Evolutionary conservation across 306 rosid species (phyloP).

Genomic region (Begonia fuchsioides): DNA sequence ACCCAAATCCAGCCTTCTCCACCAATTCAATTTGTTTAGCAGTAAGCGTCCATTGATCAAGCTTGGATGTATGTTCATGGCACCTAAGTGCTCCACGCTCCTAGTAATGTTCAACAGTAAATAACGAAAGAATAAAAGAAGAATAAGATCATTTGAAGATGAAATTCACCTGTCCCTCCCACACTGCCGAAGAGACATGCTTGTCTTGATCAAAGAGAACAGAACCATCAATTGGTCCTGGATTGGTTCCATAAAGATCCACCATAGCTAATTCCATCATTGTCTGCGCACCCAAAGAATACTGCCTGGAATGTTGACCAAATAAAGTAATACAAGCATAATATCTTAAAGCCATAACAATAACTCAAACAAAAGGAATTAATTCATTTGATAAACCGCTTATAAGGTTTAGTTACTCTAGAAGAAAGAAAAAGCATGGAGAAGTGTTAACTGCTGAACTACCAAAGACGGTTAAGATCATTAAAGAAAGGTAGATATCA

Average conservation of each 20-base stretch:
- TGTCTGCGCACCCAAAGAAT: neutral
- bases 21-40: slow-evolving; percentile 64
- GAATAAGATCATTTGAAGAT: slow-evolving; percentile 6
- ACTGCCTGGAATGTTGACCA: no score
- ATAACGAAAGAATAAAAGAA: slow-evolving; percentile 1
- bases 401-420: no score
- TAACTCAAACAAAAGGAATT: no score
- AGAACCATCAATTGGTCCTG: slow-evolving; percentile 85
- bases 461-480: no score
- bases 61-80: slow-evolving; percentile 95
- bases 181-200: slow-evolving; percentile 90
- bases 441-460: no score
- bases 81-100: slow-evolving; percentile 99
- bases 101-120: slow-evolving; percentile 16
- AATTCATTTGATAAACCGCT: no score
- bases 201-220: slow-evolving; percentile 96
- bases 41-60: slow-evolving; percentile 87
- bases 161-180: slow-evolving; percentile 94
- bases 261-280: slow-evolving; percentile 48
- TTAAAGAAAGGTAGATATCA: no score
- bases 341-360: no score
- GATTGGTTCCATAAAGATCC: slow-evolving; percentile 76
- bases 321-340: no score
- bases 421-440: no score
- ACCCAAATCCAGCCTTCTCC: slow-evolving; percentile 82